These are phyloP conservation scores for Arachis hypogaea DNA, from an alignment of 306 rosid species.

Conservation along the genomic window DNA sequence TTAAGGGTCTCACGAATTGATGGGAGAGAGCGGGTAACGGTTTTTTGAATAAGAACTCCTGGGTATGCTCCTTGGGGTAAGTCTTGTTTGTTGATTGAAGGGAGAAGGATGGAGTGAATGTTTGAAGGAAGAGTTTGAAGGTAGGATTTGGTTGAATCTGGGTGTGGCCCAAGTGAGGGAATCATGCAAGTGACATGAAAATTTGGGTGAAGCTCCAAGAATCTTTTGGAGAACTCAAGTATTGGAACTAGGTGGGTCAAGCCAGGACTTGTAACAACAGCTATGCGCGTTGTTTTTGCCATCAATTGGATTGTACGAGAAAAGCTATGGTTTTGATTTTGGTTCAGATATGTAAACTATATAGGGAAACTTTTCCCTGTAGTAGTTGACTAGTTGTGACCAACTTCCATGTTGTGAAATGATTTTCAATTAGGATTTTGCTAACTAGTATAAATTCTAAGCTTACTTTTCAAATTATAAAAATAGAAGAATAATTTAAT, in stretches of 20 bases:
- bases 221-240: slow-evolving; percentile 44
- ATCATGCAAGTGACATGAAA: slow-evolving; percentile 51
- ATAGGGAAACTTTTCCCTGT: not conserved
- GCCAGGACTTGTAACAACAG: slow-evolving; percentile 44
- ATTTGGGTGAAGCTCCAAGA: slow-evolving; percentile 35
- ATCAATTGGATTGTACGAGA: not conserved
- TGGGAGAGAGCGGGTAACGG: slow-evolving; percentile 40
- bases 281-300: slow-evolving; percentile 41
- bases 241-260: slow-evolving; percentile 48
- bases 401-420: too few relatives aligned
- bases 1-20: slow-evolving; percentile 26
- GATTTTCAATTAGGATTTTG: too few relatives aligned
- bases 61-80: slow-evolving; percentile 26
- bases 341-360: not conserved
- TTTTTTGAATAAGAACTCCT: slow-evolving; percentile 24
- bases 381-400: too few relatives aligned
- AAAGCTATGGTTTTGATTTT: not conserved
- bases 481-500: too few relatives aligned
- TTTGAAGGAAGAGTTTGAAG: slow-evolving; percentile 50
- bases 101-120: slow-evolving; percentile 47
- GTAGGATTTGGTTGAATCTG: slow-evolving; percentile 39
- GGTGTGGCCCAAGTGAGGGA: slow-evolving; percentile 42
- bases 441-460: too few relatives aligned
- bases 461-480: too few relatives aligned
- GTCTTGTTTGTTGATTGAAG: slow-evolving; percentile 38